Evolutionary conservation across 1,284 basidiomycete genomes (phyloP), one percentile per base, ranked within the genome.

Genomic region (Phellinidium pouzarii): DNA sequence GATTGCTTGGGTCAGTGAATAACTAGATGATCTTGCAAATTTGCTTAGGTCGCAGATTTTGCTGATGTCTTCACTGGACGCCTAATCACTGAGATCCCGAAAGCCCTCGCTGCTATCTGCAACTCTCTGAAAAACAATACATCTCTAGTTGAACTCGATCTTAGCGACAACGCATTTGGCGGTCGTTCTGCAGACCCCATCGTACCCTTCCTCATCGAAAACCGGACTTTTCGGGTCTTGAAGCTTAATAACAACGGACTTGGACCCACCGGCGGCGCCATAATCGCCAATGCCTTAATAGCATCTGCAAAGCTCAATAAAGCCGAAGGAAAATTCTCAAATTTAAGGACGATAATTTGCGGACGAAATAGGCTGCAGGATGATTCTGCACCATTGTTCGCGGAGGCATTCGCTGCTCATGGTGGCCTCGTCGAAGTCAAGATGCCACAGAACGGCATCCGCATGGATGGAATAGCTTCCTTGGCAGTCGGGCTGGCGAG

Each of bases 61-160:
- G 90, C 93, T 44, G 96, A 98, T 72, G 95, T 99, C 71, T 99
- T 99, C 73, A 98, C 95, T 8, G 92, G 94, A 47, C 87, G 96
- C 56, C 79, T 97, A 60, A 98, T 98, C 73, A 79, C 83, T 57
- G 95, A 99, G 71, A 98, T 99, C 65, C 96, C 96, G 3, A 80
- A 76, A 60, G 91, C 95, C 2, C 82, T 99, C 42, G 79, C 84
- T 36, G 87, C 91, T 27, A 81, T 99, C 61, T 97, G 94, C 68
- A 80, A 92, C 63, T 84, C 92, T 12, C 80, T 99, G 54, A 84
- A 83, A 59, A 76, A 83, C 61, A 89, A 91, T 65, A 77, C 82
- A 5, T 80, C 83, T 7, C 84, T 99, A 27, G 76, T 89, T 48
- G 91, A 94, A 71, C 79, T 99, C 63, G 82, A 99, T 67, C 80